Base-by-base conservation (phyloP, 2,329 filamentous ascomycete species). In the Colletotrichum tropicale region DNA sequence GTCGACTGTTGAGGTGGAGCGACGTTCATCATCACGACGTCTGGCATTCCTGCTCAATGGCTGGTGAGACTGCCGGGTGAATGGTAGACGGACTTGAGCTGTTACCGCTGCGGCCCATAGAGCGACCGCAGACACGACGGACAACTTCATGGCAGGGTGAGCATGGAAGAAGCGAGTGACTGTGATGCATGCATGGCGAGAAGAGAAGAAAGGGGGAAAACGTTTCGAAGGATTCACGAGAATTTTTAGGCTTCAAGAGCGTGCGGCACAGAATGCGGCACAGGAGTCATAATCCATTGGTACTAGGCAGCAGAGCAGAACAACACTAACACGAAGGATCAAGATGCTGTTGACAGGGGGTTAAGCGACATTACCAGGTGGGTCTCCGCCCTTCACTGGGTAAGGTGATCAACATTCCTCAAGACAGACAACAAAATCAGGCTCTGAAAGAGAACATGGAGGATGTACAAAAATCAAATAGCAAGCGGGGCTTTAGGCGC, bases 301-400 rank as follows among this genome's bases (percentile, higher is more conserved):
- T 9, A 24, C 30, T 21, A 72, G 73, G 73, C 62, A 75, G 73
- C 61, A 62, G 15, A 75, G 73, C 55, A 68, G n/a, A n/a, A 61
- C 18, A 21, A 30, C 18, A 58, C 34, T 24, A 69, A 18, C 26
- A 28, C 26, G 8, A 62, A 32, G 24, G 38, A 48, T 67, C 43
- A 72, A 30, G 43, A 62, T 24, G 38, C 12, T 66, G 52, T 8
- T 16, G 16, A 15, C 70, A 58, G 55, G 61, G 56, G 73, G 24
- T n/a, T 71, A 64, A 72, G 73, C 69, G 69, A 75, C 16, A 68
- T 72, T 62, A 36, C 38, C 5, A 72, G 38, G 69, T 67, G 62
- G 69, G 56, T n/a, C 38, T 72, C 15, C 12, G 18, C 62, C 52
- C 43, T 6, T n/a, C 9, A 1, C 26, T 34, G 58, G 58, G 58